These are phyloP conservation scores for Byssoonygena ceratinophila DNA, from an alignment of 2,329 filamentous ascomycete species.

Conservation along the genomic window DNA sequence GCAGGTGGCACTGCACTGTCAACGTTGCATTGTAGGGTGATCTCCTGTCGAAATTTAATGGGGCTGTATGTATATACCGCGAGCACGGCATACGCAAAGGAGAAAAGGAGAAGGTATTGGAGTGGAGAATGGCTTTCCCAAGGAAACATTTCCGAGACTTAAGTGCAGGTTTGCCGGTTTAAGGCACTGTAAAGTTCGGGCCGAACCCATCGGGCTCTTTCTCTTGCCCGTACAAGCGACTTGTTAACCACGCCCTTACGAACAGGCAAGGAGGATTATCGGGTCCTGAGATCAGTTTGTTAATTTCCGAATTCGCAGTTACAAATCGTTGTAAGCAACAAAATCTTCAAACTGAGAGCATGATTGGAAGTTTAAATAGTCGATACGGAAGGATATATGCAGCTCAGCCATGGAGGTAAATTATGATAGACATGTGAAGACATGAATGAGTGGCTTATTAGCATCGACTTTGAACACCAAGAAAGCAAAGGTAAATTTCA, in stretches of 20 bases:
- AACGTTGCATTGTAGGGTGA: conserved; percentile 5
- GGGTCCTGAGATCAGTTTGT: too few relatives aligned
- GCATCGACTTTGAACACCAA: neutral
- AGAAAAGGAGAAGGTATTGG: neutral
- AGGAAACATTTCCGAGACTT: neutral
- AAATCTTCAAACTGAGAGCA: too few relatives aligned
- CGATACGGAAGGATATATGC: too few relatives aligned
- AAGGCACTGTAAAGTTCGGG: neutral
- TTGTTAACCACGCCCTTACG: too few relatives aligned
- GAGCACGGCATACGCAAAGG: neutral
- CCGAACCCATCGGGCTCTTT: neutral
- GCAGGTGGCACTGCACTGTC: neutral
- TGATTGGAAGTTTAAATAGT: too few relatives aligned
- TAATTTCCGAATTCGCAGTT: too few relatives aligned
- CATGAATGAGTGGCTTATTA: neutral
- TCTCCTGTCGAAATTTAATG: neutral
- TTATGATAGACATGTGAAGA: neutral
- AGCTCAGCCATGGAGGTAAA: too few relatives aligned
- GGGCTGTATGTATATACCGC: neutral
- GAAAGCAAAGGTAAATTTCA: neutral
- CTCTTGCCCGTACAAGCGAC: too few relatives aligned
- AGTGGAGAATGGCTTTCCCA: neutral
- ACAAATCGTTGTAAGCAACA: too few relatives aligned
- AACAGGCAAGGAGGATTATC: too few relatives aligned
- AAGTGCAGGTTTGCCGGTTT: neutral